Conservation (phyloP, 2,329 filamentous ascomycete species). For the Penicillium rolfsii region DNA sequence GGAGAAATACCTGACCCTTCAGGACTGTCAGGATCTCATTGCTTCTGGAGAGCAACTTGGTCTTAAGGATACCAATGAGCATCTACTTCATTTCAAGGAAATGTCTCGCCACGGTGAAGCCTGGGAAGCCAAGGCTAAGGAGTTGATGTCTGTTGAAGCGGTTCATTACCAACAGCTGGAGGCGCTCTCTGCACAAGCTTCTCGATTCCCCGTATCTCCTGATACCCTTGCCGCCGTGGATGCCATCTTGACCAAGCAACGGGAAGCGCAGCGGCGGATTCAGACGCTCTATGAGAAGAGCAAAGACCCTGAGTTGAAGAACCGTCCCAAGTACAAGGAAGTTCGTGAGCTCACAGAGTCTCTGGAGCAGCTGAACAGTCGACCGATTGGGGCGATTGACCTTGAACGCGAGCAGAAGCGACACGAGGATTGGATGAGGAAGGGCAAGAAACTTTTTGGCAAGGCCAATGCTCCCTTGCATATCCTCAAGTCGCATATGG, state of each 20-base stretch:
- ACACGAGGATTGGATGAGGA: constrained; percentile 99
- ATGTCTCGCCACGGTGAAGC: constrained; percentile 75
- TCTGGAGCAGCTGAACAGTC: constrained; percentile 86
- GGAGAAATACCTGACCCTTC: constrained; percentile 69
- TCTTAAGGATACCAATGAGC: constrained; percentile 78
- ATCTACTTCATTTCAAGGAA: constrained; percentile 74
- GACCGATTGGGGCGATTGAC: constrained; percentile 86
- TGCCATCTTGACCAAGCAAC: constrained; percentile 90
- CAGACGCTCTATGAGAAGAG: constrained; percentile 78
- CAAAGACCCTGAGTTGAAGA: constrained; percentile 71
- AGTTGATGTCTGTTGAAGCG: constrained; percentile 86
- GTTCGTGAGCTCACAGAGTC: constrained; percentile 89
- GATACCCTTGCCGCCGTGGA: constrained; percentile 84
- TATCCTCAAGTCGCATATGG: constrained; percentile 92
- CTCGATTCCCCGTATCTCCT: constrained; percentile 75
- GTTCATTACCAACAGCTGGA: constrained; percentile 95
- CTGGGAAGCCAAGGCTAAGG: constrained; percentile 92
- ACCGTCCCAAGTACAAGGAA: constrained; percentile 83
- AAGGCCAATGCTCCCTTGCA: constrained; percentile 97
- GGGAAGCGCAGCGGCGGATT: constrained; percentile 89
- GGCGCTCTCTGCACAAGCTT: constrained; percentile 81
- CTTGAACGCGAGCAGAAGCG: constrained; percentile 92
- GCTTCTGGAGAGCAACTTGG: constrained; percentile 75
- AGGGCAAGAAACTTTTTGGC: constrained; percentile 95
- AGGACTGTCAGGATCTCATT: constrained; percentile 79